Evolutionary conservation across 352 stramenopile species (phyloP).

Genomic region (Phytopythium helicoides): DNA sequence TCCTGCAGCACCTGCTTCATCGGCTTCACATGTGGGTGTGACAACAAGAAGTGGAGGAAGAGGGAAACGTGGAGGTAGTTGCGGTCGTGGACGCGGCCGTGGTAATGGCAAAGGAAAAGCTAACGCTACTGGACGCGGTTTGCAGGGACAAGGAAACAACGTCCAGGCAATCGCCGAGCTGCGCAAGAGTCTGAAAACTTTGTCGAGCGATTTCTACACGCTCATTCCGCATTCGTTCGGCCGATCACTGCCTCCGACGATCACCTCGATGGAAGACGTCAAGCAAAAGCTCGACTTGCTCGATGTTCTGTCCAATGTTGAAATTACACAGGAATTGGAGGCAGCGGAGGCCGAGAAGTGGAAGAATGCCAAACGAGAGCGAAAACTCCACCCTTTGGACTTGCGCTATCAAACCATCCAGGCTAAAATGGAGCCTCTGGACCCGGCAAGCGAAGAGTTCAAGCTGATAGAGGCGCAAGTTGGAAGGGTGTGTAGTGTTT

Average conservation of each 20-base stretch:
- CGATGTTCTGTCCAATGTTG: constrained; percentile 52
- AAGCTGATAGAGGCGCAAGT: constrained; percentile 47
- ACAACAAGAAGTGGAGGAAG: too few relatives aligned
- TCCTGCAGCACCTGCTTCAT: background rate
- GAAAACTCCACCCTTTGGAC: constrained; percentile 37
- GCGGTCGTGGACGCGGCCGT: constrained; percentile 7
- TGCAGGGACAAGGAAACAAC: constrained; percentile 14
- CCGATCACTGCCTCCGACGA: constrained; percentile 43
- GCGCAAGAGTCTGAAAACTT: constrained; percentile 37
- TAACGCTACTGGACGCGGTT: constrained; percentile 8
- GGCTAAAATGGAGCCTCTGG: constrained; percentile 39
- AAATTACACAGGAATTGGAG: constrained; percentile 55
- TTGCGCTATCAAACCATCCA: constrained; percentile 53
- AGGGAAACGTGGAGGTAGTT: background rate
- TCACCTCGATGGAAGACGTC: constrained; percentile 49
- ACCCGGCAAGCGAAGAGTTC: constrained; percentile 38
- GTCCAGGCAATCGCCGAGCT: constrained; percentile 12
- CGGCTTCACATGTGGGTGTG: too few relatives aligned
- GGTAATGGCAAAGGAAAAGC: constrained; percentile 24
- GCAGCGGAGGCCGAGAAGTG: constrained; percentile 22
- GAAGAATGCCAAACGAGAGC: background rate
- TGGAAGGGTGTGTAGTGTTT: background rate
- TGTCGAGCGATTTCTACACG: constrained; percentile 70
- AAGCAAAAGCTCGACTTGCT: constrained; percentile 63
- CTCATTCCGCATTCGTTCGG: constrained; percentile 71